phyloP scores from a whole-genome alignment of 108 stramenopile genomes.

The Stephanodiscus triporus region DNA sequence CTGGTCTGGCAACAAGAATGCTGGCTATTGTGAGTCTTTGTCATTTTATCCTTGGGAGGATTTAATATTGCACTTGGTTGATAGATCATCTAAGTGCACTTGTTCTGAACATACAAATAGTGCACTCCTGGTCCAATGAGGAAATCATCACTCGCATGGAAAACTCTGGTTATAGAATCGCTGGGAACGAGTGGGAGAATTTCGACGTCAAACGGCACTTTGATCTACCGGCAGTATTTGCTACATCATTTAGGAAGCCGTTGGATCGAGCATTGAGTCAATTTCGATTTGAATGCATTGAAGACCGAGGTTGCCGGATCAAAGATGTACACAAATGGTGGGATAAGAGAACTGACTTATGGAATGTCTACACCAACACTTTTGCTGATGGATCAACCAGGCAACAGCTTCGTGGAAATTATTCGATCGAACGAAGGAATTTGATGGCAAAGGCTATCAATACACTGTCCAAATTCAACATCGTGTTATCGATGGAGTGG shows the following conservation, averaged over 20 bases:
- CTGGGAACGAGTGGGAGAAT: conserved; percentile 84
- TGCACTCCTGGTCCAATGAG: conserved; percentile 59
- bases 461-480: conserved; percentile 68
- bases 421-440: conserved; percentile 45
- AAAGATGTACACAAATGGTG: conserved; percentile 75
- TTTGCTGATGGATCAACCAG: conserved; percentile 60
- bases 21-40: conserved; percentile 51
- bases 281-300: conserved; percentile 86
- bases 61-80: not conserved
- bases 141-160: conserved; percentile 61
- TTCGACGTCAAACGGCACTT: conserved; percentile 68
- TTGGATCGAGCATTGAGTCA: conserved; percentile 83
- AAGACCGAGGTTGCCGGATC: conserved; percentile 73
- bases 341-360: conserved; percentile 65
- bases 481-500: conserved; percentile 85
- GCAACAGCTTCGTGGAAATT: conserved; percentile 29
- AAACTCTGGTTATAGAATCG: conserved; percentile 54
- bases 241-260: conserved; percentile 80
- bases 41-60: not conserved
- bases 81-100: not conserved
- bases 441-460: conserved; percentile 66
- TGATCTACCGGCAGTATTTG: conserved; percentile 77
- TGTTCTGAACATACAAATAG: not conserved
- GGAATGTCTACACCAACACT: conserved; percentile 79
- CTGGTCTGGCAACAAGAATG: conserved; percentile 49